A percentile compares a stretch with the other conserved stretches of the same genome.
phyloP scores from a whole-genome alignment of 352 stramenopile species.

The Aphanomyces astaci region DNA sequence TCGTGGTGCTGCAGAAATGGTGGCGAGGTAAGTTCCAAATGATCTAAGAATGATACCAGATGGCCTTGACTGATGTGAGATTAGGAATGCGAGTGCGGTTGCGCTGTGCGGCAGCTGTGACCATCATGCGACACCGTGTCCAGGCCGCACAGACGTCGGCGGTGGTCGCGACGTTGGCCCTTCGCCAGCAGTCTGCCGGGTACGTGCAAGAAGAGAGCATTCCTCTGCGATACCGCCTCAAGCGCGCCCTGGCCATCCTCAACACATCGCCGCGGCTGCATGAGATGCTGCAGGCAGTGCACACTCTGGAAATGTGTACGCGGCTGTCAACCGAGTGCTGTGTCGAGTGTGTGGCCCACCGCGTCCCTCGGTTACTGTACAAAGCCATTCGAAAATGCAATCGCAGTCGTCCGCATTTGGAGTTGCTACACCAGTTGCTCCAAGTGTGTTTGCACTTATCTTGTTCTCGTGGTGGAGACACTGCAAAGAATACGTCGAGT shows the following conservation, averaged over 20 bases:
- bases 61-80: not conserved
- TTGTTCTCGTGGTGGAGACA: not conserved
- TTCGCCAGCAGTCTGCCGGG: conserved; percentile 13
- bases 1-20: conserved; percentile 51
- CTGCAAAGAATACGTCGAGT: too few species aligned
- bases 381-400: conserved; percentile 90
- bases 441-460: conserved; percentile 59
- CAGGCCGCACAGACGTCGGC: conserved; percentile 14
- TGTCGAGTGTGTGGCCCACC: conserved; percentile 74
- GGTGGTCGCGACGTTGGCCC: conserved; percentile 2
- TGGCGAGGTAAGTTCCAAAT: conserved; percentile 35
- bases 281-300: conserved; percentile 89
- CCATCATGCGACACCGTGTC: conserved; percentile 16
- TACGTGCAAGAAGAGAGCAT: conserved; percentile 20
- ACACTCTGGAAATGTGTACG: conserved; percentile 89
- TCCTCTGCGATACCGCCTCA: conserved; percentile 13
- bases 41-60: not conserved
- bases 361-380: conserved; percentile 87
- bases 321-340: conserved; percentile 87
- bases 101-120: conserved; percentile 30
- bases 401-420: conserved; percentile 90
- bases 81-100: conserved; percentile 44
- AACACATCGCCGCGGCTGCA: conserved; percentile 46
- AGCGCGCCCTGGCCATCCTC: conserved; percentile 15
- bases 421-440: conserved; percentile 86